A percentile compares a stretch with the other conserved stretches of the same genome.
phyloP scores from a whole-genome alignment of 352 stramenopile genomes.

The Thalassiosira exigua region DNA sequence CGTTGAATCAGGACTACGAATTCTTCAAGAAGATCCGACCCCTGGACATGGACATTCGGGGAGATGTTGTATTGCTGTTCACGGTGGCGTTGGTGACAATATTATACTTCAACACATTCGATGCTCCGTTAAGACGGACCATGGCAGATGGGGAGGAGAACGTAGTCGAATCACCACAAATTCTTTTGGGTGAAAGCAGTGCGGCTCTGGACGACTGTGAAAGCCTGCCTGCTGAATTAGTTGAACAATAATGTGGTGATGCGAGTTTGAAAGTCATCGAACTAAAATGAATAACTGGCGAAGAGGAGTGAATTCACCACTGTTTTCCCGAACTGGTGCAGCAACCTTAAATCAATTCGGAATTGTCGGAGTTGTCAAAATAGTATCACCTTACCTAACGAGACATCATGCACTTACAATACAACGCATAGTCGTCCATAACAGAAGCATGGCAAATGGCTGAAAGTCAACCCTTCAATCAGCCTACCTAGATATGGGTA shows the following conservation, averaged over 20 bases:
- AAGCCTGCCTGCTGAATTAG: not conserved
- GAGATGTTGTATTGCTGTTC: constrained; percentile 79
- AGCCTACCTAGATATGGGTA: too few relatives aligned
- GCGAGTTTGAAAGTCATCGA: too few relatives aligned
- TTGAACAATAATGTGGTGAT: constrained; percentile 1
- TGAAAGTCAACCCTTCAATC: too few relatives aligned
- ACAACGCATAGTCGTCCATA: too few relatives aligned
- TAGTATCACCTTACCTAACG: too few relatives aligned
- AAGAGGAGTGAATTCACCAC: too few relatives aligned
- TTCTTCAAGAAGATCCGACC: constrained; percentile 64
- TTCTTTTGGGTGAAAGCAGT: not conserved
- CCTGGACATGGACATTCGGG: constrained; percentile 77
- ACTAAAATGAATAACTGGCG: too few relatives aligned
- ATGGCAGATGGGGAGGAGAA: constrained; percentile 62
- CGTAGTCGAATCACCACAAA: not conserved
- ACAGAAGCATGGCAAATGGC: too few relatives aligned
- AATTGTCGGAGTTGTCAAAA: too few relatives aligned
- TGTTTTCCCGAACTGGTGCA: too few relatives aligned
- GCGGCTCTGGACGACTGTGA: not conserved
- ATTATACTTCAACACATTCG: constrained; percentile 77
- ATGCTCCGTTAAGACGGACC: constrained; percentile 72
- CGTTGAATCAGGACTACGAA: constrained; percentile 73
- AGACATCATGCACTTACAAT: too few relatives aligned
- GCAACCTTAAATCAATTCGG: too few relatives aligned
- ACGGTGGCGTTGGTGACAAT: constrained; percentile 64